Conservation (phyloP, 2,329 filamentous ascomycete genomes). For the Talaromyces sp. region DNA sequence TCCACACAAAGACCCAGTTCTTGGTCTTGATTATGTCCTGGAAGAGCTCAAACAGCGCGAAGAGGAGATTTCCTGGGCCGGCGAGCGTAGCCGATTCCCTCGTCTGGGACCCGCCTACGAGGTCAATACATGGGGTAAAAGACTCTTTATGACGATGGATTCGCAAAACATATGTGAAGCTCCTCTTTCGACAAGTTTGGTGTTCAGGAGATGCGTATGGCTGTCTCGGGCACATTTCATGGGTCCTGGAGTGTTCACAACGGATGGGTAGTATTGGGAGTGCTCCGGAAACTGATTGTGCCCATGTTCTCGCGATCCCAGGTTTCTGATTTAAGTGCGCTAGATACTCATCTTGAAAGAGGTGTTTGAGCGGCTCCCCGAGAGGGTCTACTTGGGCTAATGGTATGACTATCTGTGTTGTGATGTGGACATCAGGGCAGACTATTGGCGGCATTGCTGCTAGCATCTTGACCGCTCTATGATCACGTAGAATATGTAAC, state of each 20-base stretch:
- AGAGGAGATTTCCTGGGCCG: neutral
- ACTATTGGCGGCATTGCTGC: neutral
- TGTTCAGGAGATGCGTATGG: slow-evolving; percentile 1
- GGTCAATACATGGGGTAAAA: slow-evolving; percentile 10
- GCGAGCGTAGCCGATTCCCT: slow-evolving; percentile 1
- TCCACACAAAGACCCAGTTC: slow-evolving; percentile 10
- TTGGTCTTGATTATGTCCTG: slow-evolving; percentile 12
- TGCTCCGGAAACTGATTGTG: slow-evolving; percentile 1
- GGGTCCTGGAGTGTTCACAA: slow-evolving; percentile 57
- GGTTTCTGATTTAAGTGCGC: neutral
- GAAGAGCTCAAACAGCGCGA: slow-evolving; percentile 6
- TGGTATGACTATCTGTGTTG: neutral
- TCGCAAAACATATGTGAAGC: slow-evolving; percentile 8
- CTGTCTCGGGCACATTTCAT: slow-evolving; percentile 33
- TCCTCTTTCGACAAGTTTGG: slow-evolving; percentile 10
- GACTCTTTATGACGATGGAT: slow-evolving; percentile 3
- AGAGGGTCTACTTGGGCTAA: slow-evolving; percentile 8
- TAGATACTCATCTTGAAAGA: slow-evolving; percentile 8
- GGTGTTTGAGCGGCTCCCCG: slow-evolving; percentile 5
- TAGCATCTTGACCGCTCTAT: slow-evolving; percentile 4
- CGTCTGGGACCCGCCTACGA: slow-evolving; percentile 7
- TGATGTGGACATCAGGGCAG: neutral
- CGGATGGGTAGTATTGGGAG: slow-evolving; percentile 70
- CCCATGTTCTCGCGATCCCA: neutral
- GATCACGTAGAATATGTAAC: slow-evolving; percentile 16